These are phyloP conservation scores for Termitomyces sp. DNA, from an alignment of 768 basidiomycete genomes.

Conservation along the genomic window DNA sequence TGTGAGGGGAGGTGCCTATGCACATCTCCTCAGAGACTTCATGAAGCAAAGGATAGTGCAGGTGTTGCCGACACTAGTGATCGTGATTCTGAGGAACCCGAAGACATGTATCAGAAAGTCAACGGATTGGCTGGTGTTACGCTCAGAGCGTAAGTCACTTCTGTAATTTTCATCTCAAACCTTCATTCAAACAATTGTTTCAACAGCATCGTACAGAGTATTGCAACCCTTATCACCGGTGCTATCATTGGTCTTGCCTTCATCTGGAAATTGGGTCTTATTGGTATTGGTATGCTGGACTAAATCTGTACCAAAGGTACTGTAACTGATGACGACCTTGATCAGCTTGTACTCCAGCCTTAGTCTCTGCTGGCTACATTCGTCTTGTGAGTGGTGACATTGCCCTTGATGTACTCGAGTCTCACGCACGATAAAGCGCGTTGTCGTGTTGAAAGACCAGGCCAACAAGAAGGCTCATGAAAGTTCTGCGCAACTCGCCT, in stretches of 20 bases:
- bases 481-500: constrained; percentile 81
- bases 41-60: constrained; percentile 44
- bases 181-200: not conserved
- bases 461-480: constrained; percentile 79
- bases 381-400: constrained; percentile 54
- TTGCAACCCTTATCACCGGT: constrained; percentile 67
- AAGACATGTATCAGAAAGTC: constrained; percentile 75
- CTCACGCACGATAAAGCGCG: constrained; percentile 39
- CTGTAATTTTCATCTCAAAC: not conserved
- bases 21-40: constrained; percentile 74
- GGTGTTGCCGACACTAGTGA: constrained; percentile 24
- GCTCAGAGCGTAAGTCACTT: constrained; percentile 62
- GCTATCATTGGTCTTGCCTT: constrained; percentile 75
- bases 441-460: constrained; percentile 88
- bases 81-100: constrained; percentile 31
- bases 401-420: not conserved
- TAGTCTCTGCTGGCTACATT: constrained; percentile 77
- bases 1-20: constrained; percentile 61
- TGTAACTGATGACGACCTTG: constrained; percentile 1
- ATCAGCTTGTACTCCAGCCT: constrained; percentile 64
- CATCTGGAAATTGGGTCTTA: constrained; percentile 76
- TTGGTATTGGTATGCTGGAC: constrained; percentile 64
- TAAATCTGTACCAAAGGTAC: not conserved
- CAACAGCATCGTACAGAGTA: constrained; percentile 71
- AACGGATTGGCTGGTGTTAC: constrained; percentile 87